Evolutionary conservation across 257 asterid species (phyloP).

Genomic region (Asclepias syriaca): DNA sequence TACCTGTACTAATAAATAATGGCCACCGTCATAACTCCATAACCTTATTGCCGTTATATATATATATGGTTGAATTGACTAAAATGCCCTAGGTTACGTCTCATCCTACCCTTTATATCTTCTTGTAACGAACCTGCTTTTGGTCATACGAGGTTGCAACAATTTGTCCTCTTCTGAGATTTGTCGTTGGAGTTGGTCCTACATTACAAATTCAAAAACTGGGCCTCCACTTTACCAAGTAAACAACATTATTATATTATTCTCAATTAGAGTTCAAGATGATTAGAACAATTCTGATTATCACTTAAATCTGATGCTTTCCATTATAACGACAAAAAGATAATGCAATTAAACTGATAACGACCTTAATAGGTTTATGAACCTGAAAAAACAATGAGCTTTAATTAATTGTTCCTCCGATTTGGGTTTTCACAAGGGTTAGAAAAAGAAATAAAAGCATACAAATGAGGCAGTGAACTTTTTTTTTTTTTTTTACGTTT

Average conservation of each 20-base stretch:
- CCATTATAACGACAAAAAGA: no score
- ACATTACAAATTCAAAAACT: no score
- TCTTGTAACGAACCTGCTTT: neutral
- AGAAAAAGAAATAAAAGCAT: neutral
- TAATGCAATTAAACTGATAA: no score
- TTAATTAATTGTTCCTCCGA: no score
- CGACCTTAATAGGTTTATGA: no score
- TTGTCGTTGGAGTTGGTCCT: neutral
- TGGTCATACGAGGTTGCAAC: conserved; percentile 1
- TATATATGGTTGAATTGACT: neutral
- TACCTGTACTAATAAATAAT: neutral
- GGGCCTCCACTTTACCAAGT: neutral
- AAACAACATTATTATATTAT: no score
- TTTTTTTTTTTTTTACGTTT: neutral
- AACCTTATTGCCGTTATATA: neutral
- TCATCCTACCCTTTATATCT: neutral
- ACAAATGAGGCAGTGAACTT: no score
- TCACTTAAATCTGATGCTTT: no score
- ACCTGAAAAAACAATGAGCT: no score
- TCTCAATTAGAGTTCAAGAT: no score
- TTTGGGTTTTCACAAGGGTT: neutral
- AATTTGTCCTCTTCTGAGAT: neutral
- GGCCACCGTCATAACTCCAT: neutral
- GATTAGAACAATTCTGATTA: no score
- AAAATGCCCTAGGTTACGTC: neutral